Evolutionary conservation across 176 grass and related monocot species (phyloP).

Genomic region (Musa beccarii): DNA sequence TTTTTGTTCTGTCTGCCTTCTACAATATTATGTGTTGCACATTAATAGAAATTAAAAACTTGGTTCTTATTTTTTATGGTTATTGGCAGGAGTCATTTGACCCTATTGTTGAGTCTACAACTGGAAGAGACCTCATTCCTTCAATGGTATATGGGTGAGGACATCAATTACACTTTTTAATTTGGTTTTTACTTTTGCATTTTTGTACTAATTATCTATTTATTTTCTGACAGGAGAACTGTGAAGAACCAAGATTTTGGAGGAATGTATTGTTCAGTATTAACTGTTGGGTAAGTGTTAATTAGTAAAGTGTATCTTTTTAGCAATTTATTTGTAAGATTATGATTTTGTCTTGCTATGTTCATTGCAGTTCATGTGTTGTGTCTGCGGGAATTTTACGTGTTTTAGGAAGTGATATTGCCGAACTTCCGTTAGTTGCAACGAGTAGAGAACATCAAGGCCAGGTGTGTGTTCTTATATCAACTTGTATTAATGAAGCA

Average conservation of each 20-base stretch:
- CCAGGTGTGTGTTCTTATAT: slow-evolving; percentile 31
- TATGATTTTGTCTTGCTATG: background rate
- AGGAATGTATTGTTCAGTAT: slow-evolving; percentile 20
- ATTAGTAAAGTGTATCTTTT: background rate
- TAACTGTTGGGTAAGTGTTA: slow-evolving; percentile 6
- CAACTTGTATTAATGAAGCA: no score
- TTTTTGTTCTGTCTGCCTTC: no score
- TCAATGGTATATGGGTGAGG: slow-evolving; percentile 85
- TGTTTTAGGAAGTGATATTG: slow-evolving; percentile 75
- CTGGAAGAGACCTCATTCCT: slow-evolving; percentile 67
- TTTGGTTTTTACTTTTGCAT: background rate
- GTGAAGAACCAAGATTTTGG: slow-evolving; percentile 11
- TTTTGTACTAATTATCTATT: background rate
- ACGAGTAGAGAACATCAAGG: slow-evolving; percentile 83
- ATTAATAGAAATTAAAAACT: background rate
- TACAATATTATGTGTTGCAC: background rate
- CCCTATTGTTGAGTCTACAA: slow-evolving; percentile 64
- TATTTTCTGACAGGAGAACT: background rate
- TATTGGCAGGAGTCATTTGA: slow-evolving; percentile 79
- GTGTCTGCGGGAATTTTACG: slow-evolving; percentile 80
- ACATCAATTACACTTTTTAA: background rate
- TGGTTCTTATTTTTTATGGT: slow-evolving; percentile 10
- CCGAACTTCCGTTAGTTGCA: slow-evolving; percentile 85
- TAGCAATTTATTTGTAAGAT: background rate
- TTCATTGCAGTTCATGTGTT: slow-evolving; percentile 43